Evolutionary conservation across 768 basidiomycete genomes (phyloP).

Genomic region (Auricularia auricula-judae): DNA sequence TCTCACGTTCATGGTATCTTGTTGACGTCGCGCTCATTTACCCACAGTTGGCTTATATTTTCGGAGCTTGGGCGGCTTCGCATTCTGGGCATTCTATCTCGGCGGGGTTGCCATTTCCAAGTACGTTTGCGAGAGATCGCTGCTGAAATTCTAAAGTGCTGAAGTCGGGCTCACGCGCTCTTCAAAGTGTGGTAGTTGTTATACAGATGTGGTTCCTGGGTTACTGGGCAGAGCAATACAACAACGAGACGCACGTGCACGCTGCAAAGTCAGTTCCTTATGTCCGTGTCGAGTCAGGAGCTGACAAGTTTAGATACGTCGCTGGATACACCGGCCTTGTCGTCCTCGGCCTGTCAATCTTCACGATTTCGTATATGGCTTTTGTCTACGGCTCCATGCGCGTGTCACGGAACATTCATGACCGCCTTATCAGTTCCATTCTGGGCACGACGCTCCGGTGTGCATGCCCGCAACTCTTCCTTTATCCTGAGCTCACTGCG

Average conservation of each 20-base stretch:
- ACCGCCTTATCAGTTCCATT: constrained; percentile 1
- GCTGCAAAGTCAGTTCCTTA: not conserved
- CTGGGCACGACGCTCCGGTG: constrained; percentile 6
- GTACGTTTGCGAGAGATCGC: not conserved
- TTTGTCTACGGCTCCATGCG: not conserved
- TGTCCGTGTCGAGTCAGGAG: not conserved
- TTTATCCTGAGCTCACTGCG: constrained; percentile 22
- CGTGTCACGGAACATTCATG: constrained; percentile 3
- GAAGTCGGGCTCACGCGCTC: constrained; percentile 1
- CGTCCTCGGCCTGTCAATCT: not conserved
- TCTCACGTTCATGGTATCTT: not conserved
- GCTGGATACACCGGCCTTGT: not conserved
- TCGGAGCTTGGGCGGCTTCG: constrained; percentile 15
- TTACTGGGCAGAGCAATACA: constrained; percentile 4
- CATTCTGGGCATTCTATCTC: constrained; percentile 9
- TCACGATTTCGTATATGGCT: not conserved
- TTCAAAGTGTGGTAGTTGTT: constrained; percentile 6
- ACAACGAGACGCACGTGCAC: constrained; percentile 6
- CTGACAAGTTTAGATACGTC: not conserved
- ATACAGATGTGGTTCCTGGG: constrained; percentile 1
- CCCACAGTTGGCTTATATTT: constrained; percentile 25
- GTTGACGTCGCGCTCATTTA: not conserved
- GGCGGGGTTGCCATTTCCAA: constrained; percentile 3
- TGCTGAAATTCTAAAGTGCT: not conserved
- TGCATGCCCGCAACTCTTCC: not conserved